Evolutionary conservation across 805 yeast genomes (phyloP).

Genomic region (Myxozyma geophila): DNA sequence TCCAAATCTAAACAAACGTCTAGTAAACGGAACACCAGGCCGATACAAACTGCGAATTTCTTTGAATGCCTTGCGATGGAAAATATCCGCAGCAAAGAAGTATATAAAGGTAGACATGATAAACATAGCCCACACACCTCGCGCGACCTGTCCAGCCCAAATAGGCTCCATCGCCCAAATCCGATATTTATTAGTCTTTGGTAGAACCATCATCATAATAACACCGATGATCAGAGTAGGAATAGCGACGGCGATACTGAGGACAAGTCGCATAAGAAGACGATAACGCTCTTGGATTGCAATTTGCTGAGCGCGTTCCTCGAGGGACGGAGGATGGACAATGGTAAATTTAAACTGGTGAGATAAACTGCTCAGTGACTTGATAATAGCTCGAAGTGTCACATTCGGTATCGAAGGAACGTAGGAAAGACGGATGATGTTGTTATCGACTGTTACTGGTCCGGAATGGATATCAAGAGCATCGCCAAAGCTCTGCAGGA

Average conservation of each 20-base stretch:
- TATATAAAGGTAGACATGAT: constrained; percentile 72
- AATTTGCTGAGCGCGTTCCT: constrained; percentile 61
- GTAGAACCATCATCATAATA: constrained; percentile 67
- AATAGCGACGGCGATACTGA: constrained; percentile 61
- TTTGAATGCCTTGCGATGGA: constrained; percentile 67
- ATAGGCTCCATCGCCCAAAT: constrained; percentile 64
- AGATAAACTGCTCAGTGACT: constrained; percentile 53
- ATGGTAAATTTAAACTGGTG: constrained; percentile 58
- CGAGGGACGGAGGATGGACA: constrained; percentile 61
- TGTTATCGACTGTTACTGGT: constrained; percentile 58
- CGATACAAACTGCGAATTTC: constrained; percentile 65
- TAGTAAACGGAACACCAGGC: constrained; percentile 57
- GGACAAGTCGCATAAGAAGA: constrained; percentile 53
- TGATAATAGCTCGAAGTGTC: constrained; percentile 60
- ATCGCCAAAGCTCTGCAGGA: constrained; percentile 58
- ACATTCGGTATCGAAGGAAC: constrained; percentile 59
- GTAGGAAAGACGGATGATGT: constrained; percentile 67
- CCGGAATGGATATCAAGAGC: constrained; percentile 59
- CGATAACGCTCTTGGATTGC: constrained; percentile 55
- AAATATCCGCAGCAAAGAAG: constrained; percentile 73
- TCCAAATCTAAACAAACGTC: constrained; percentile 69
- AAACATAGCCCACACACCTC: constrained; percentile 69
- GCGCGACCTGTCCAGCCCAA: constrained; percentile 64
- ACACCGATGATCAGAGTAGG: constrained; percentile 72
- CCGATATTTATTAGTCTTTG: constrained; percentile 50